Conservation (phyloP, 768 basidiomycete genomes). For the Tricholoma matsutake region DNA sequence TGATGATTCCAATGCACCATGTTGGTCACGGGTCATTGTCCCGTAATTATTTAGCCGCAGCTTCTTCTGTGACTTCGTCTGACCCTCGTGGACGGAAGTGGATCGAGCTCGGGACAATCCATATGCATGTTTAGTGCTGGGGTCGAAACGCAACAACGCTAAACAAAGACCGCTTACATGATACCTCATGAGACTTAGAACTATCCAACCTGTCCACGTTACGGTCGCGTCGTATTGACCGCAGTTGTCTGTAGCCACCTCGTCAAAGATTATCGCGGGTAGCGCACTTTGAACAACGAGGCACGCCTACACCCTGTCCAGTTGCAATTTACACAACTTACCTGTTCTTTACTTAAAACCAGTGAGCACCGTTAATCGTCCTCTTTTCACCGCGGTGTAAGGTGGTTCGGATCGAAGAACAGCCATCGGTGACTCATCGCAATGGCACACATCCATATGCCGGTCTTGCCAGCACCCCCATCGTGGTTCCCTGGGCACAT, state of each 20-base stretch:
- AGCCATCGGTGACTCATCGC: neutral
- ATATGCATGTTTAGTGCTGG: neutral
- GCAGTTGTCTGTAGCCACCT: neutral
- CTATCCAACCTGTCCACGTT: no score
- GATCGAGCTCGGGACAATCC: no score
- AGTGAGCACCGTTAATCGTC: neutral
- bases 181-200: no score
- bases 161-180: neutral
- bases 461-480: conserved; percentile 61
- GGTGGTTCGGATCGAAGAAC: neutral
- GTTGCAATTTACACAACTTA: neutral
- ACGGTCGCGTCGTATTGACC: neutral
- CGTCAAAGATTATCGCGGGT: neutral
- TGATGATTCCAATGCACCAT: no score
- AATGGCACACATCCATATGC: conserved; percentile 38
- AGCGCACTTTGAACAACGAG: neutral
- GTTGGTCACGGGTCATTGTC: no score
- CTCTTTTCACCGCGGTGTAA: neutral
- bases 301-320: neutral
- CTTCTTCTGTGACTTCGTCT: no score
- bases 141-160: neutral
- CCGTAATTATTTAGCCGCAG: no score
- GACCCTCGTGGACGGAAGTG: no score
- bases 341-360: neutral
- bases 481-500: conserved; percentile 98